These are phyloP conservation scores for Arachnomyces sp. DNA, from an alignment of 2,329 filamentous ascomycete species.

Conservation along the genomic window DNA sequence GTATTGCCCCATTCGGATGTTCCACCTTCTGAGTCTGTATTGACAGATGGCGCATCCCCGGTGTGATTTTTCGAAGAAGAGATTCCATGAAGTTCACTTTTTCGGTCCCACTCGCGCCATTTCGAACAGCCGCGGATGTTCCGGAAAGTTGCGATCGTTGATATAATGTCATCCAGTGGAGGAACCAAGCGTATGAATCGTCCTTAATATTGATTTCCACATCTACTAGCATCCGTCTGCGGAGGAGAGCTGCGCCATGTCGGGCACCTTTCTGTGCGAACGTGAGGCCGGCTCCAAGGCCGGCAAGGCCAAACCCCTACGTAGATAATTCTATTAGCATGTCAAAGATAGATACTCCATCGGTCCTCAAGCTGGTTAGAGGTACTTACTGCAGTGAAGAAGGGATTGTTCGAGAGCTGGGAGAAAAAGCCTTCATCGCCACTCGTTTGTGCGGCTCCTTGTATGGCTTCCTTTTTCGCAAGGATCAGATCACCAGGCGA, in stretches of 20 bases:
- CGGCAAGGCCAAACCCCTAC: constrained; percentile 80
- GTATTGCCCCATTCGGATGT: constrained; percentile 58
- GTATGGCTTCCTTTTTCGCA: background rate
- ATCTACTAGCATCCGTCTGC: constrained; percentile 82
- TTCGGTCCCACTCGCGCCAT: constrained; percentile 43
- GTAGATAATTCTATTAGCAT: constrained; percentile 1
- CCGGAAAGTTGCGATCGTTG: constrained; percentile 54
- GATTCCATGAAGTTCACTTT: constrained; percentile 42
- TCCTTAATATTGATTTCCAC: constrained; percentile 94
- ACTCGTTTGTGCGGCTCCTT: no score
- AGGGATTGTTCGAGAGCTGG: constrained; percentile 41
- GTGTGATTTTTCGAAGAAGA: constrained; percentile 51
- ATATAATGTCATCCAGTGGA: constrained; percentile 87
- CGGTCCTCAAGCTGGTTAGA: background rate
- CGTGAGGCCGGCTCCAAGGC: constrained; percentile 72
- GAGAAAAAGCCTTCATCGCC: constrained; percentile 34
- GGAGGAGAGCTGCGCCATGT: constrained; percentile 63
- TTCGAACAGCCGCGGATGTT: constrained; percentile 41
- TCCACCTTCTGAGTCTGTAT: constrained; percentile 58
- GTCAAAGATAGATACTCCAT: constrained; percentile 3
- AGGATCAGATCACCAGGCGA: background rate
- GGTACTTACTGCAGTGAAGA: constrained; percentile 42
- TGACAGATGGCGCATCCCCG: constrained; percentile 56
- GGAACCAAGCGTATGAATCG: constrained; percentile 85
- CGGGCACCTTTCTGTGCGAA: constrained; percentile 72